These are phyloP conservation scores for Sutorius australiensis DNA, from an alignment of 768 basidiomycete species.

Conservation along the genomic window DNA sequence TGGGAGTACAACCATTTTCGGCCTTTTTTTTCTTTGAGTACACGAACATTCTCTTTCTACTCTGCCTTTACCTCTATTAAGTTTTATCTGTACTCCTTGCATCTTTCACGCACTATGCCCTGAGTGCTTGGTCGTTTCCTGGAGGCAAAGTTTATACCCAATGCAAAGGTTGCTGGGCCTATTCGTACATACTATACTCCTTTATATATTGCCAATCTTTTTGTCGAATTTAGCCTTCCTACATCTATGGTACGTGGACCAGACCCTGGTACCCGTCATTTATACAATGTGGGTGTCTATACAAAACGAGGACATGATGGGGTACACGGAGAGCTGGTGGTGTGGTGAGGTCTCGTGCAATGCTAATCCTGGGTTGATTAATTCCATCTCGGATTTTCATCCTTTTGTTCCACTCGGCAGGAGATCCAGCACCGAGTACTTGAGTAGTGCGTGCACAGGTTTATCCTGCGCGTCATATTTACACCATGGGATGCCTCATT, in stretches of 20 bases:
- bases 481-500: too few species aligned
- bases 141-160: neutral
- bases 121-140: neutral
- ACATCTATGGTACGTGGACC: neutral
- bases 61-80: neutral
- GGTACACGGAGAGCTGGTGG: too few species aligned
- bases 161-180: neutral
- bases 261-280: neutral
- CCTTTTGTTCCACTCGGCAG: too few species aligned
- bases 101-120: neutral
- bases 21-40: neutral
- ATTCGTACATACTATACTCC: neutral
- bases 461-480: too few species aligned
- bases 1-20: constrained; percentile 3
- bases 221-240: neutral
- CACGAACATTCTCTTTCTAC: neutral
- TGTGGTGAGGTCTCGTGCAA: too few species aligned
- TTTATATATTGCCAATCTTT: neutral
- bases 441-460: too few species aligned
- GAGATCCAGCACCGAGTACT: too few species aligned
- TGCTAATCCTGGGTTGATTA: too few species aligned
- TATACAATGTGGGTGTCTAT: neutral
- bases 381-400: too few species aligned
- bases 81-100: neutral
- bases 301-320: too few species aligned